Evolutionary conservation across 768 basidiomycete species (phyloP).

Genomic region (Crucibulum laeve): DNA sequence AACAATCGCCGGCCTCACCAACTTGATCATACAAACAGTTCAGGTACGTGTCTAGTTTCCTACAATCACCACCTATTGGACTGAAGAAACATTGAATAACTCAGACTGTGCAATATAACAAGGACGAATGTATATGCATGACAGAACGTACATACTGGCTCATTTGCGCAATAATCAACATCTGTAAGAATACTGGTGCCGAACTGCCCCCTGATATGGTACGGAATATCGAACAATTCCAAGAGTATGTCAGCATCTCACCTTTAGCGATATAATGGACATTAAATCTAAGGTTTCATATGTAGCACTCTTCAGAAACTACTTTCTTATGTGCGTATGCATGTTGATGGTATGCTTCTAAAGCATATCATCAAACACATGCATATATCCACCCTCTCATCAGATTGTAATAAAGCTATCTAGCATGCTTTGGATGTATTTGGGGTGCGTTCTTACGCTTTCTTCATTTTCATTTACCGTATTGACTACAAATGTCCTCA

Average conservation of each 20-base stretch:
- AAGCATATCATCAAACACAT: neutral
- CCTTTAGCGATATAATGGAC: neutral
- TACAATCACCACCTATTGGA: no score
- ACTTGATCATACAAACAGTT: neutral
- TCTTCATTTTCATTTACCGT: neutral
- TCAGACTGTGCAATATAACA: neutral
- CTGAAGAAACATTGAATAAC: no score
- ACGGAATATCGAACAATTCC: neutral
- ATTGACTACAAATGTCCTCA: no score
- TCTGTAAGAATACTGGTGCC: neutral
- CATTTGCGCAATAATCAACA: neutral
- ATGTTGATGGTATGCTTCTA: neutral
- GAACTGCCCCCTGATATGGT: neutral
- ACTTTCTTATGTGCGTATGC: constrained; percentile 1
- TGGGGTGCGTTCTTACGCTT: neutral
- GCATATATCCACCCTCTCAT: neutral
- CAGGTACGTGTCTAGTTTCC: neutral
- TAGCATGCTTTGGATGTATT: neutral
- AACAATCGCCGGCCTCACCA: neutral
- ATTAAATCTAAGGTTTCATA: neutral
- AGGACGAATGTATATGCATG: neutral
- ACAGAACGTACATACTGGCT: neutral
- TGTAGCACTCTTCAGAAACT: neutral
- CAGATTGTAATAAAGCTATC: neutral
- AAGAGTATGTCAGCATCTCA: neutral